phyloP scores from a whole-genome alignment of 2,329 filamentous ascomycete species.

The Sporothrix dimorphospora region DNA sequence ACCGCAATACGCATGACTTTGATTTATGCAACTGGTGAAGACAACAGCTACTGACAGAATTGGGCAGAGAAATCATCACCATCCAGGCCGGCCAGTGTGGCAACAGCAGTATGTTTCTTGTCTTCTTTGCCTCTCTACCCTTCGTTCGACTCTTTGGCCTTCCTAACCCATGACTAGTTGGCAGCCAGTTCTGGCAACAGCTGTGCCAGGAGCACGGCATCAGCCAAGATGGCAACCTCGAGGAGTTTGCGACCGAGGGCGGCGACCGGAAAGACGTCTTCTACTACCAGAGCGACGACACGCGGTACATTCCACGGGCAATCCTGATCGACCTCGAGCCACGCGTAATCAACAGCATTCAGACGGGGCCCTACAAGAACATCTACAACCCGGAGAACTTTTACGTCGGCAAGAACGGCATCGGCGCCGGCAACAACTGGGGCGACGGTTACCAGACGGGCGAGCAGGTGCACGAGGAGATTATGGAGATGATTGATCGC shows the following conservation, averaged over 20 bases:
- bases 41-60: not conserved
- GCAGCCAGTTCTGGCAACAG: conserved; percentile 98
- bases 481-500: conserved; percentile 99
- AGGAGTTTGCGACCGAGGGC: conserved; percentile 96
- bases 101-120: conserved; percentile 82
- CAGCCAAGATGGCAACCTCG: conserved; percentile 93
- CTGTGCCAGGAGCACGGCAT: conserved; percentile 98
- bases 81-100: conserved; percentile 98
- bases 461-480: conserved; percentile 89
- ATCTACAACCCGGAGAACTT: conserved; percentile 99
- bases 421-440: conserved; percentile 97
- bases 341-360: conserved; percentile 87
- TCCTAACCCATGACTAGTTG: conserved; percentile 66
- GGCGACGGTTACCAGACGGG: conserved; percentile 93
- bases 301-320: conserved; percentile 93
- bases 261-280: conserved; percentile 98
- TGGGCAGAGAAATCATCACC: conserved; percentile 91
- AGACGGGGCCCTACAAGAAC: conserved; percentile 92
- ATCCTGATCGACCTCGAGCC: conserved; percentile 96
- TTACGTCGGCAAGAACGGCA: conserved; percentile 91
- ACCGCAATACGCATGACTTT: not conserved
- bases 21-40: not conserved
- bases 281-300: conserved; percentile 99
- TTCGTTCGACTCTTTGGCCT: conserved; percentile 23
- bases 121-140: not conserved